A percentile compares a stretch with the other conserved stretches of the same genome.
Conservation (phyloP, 805 yeast species). For the Cyberlindnera galapagoensis region DNA sequence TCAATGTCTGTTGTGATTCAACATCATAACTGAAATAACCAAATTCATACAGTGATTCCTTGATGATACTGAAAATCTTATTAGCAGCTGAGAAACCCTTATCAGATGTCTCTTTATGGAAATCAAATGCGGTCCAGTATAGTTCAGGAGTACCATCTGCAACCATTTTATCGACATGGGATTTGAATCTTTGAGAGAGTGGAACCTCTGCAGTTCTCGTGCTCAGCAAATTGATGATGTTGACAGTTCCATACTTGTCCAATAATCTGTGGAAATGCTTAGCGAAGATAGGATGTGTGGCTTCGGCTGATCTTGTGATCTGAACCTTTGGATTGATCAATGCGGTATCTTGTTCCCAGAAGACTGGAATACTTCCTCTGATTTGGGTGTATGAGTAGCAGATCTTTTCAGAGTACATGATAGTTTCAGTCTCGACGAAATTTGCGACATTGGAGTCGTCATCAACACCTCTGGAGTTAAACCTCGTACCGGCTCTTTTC, state of each 20-base stretch:
- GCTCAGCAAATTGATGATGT: slow-evolving; percentile 81
- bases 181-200: slow-evolving; percentile 57
- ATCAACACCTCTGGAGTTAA: slow-evolving; percentile 91
- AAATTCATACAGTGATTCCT: slow-evolving; percentile 63
- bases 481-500: slow-evolving; percentile 95
- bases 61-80: slow-evolving; percentile 55
- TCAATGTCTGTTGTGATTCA: slow-evolving; percentile 42
- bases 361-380: slow-evolving; percentile 94
- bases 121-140: slow-evolving; percentile 79
- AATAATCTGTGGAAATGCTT: slow-evolving; percentile 69
- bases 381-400: slow-evolving; percentile 78
- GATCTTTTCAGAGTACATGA: slow-evolving; percentile 47
- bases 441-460: slow-evolving; percentile 95
- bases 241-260: slow-evolving; percentile 79
- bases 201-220: slow-evolving; percentile 74
- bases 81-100: slow-evolving; percentile 85
- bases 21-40: slow-evolving; percentile 80
- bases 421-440: slow-evolving; percentile 88
- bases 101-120: slow-evolving; percentile 87
- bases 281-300: slow-evolving; percentile 85
- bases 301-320: slow-evolving; percentile 82
- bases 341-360: slow-evolving; percentile 97
- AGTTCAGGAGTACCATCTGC: slow-evolving; percentile 33
- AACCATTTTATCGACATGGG: slow-evolving; percentile 39
- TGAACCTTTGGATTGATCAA: slow-evolving; percentile 86